Evolutionary conservation across 1,284 basidiomycete species (phyloP).

Genomic region (Cronartium quercuum): DNA sequence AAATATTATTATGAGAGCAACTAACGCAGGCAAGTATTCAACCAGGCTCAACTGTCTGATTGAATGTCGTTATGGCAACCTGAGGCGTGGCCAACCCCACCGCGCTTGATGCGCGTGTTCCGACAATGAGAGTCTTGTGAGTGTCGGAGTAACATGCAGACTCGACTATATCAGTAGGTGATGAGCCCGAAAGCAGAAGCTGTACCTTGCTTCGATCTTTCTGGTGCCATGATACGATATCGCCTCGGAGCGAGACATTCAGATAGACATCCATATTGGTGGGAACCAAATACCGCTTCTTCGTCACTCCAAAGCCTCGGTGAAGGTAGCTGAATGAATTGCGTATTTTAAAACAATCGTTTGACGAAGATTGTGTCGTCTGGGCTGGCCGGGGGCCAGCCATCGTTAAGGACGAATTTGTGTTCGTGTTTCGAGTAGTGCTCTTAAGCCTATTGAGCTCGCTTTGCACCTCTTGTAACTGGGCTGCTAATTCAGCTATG

Average conservation of each 20-base stretch:
- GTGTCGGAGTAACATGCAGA: slow-evolving; percentile 11
- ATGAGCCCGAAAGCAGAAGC: slow-evolving; percentile 16
- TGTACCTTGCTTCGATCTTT: slow-evolving; percentile 3
- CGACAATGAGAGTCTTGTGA: slow-evolving; percentile 17
- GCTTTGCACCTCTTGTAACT: neutral
- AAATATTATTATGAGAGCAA: neutral
- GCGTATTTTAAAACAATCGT: neutral
- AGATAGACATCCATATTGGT: slow-evolving; percentile 14
- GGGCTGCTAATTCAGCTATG: neutral
- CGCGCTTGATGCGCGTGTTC: neutral
- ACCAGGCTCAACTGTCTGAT: slow-evolving; percentile 3
- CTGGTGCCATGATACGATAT: slow-evolving; percentile 23
- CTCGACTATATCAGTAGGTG: slow-evolving; percentile 27
- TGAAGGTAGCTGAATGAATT: neutral
- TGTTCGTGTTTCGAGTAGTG: neutral
- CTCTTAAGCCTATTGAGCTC: neutral
- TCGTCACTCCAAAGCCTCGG: slow-evolving; percentile 20
- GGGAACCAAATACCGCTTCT: slow-evolving; percentile 18
- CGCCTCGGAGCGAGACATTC: slow-evolving; percentile 20
- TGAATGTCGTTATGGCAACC: slow-evolving; percentile 20
- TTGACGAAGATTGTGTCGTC: neutral
- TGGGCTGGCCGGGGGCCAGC: neutral
- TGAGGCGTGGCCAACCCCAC: neutral
- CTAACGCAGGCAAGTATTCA: neutral
- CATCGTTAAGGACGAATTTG: neutral